These are phyloP conservation scores for Termitomyces sp. DNA, from an alignment of 1,284 basidiomycete species.

Conservation along the genomic window DNA sequence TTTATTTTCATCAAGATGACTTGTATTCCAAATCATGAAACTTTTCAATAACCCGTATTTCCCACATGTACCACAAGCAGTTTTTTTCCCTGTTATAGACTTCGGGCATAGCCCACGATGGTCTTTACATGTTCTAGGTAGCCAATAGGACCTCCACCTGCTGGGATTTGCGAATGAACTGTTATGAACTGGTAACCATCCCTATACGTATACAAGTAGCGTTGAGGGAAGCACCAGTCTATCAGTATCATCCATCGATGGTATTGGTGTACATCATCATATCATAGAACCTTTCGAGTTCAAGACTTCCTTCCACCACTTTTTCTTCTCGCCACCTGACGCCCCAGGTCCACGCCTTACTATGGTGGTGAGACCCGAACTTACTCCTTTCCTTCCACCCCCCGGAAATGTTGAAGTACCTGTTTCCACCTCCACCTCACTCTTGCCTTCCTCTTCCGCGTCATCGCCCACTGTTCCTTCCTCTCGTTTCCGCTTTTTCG, in stretches of 20 bases:
- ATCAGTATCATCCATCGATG: no score
- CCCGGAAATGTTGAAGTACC: constrained; percentile 35
- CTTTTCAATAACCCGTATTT: not conserved
- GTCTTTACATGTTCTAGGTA: no score
- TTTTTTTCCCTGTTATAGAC: no score
- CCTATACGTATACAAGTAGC: no score
- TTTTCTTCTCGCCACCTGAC: constrained; percentile 24
- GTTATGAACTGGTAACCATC: no score
- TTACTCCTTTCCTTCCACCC: constrained; percentile 62
- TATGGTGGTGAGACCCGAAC: constrained; percentile 67
- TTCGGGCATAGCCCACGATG: no score
- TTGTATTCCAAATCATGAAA: no score
- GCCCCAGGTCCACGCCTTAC: constrained; percentile 27
- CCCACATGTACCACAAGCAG: not conserved
- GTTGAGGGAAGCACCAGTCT: no score
- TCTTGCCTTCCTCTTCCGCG: constrained; percentile 20
- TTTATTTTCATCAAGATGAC: not conserved
- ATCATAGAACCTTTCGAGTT: constrained; percentile 10
- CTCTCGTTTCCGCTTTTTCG: constrained; percentile 19
- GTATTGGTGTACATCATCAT: not conserved
- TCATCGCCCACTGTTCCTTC: constrained; percentile 21
- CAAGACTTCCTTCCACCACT: constrained; percentile 46
- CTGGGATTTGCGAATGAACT: no score
- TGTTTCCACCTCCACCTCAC: constrained; percentile 7
- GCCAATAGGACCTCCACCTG: no score